These are phyloP conservation scores for Aspergillus flavus DNA, from an alignment of 2,329 filamentous ascomycete species.

Conservation along the genomic window DNA sequence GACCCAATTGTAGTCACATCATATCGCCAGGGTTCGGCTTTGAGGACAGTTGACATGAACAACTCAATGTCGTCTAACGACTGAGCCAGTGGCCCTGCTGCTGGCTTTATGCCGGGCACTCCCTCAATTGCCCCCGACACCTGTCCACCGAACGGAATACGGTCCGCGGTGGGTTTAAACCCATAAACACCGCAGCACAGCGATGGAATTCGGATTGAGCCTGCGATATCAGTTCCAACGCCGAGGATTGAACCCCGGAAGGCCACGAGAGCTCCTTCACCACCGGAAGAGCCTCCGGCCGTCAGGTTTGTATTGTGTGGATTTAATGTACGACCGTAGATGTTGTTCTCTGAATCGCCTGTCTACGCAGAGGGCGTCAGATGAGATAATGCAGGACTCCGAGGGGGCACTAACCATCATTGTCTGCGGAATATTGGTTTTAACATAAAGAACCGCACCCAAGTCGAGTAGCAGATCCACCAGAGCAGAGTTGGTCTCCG, in stretches of 20 bases:
- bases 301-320: slow-evolving; percentile 31
- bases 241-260: slow-evolving; percentile 40
- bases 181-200: slow-evolving; percentile 39
- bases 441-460: slow-evolving; percentile 36
- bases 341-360: slow-evolving; percentile 32
- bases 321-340: slow-evolving; percentile 33
- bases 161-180: slow-evolving; percentile 37
- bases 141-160: slow-evolving; percentile 35
- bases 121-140: slow-evolving; percentile 14
- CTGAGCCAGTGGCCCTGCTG: slow-evolving; percentile 18
- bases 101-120: slow-evolving; percentile 12
- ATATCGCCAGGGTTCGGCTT: slow-evolving; percentile 47
- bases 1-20: slow-evolving; percentile 47
- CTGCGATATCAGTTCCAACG: slow-evolving; percentile 40
- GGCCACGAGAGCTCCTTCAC: slow-evolving; percentile 40
- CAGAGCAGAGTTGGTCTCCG: slow-evolving; percentile 24
- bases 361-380: slow-evolving; percentile 21
- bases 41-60: slow-evolving; percentile 44
- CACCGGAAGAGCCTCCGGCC: slow-evolving; percentile 34
- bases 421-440: slow-evolving; percentile 38
- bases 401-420: slow-evolving; percentile 28
- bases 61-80: slow-evolving; percentile 24
- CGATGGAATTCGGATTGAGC: slow-evolving; percentile 41
- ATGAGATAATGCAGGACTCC: neutral
- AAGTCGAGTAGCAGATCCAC: slow-evolving; percentile 28